Evolutionary conservation across 2,329 filamentous ascomycete species (phyloP), one percentile per base, ranked within the genome.

Genomic region (Aspergillus sp.): DNA sequence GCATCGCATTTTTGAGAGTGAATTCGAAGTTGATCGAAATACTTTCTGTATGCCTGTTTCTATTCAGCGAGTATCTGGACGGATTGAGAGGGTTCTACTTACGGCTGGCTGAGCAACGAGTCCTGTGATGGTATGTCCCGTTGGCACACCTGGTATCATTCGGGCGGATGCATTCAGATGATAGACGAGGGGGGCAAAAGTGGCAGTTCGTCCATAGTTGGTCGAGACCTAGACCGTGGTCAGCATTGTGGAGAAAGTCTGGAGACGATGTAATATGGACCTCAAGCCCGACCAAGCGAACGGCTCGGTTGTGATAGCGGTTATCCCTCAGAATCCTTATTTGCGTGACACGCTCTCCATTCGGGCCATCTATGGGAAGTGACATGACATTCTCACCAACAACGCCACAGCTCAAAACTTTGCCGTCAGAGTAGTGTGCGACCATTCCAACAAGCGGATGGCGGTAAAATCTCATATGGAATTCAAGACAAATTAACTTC

Each of bases 261-360:
- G 51, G 30, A 36, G 17, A 32, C 47, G n/a, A 47, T 6, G 19
- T 42, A 36, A 36, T 44, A 54, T 42, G 51, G 30, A 61, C 56
- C 52, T 59, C 21, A 44, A 59, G 52, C 21, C 56, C 44, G 52
- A n/a, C 55, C 23, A 62, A 38, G 6, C 36, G 23, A 15, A 21
- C 52, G 23, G 11, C 23, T 56, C 11, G 23, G 51, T 17, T 15
- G 50, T 39, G 25, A 19, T n/a, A 13, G 41, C 19, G n/a, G 53
- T 30, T 41, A 25, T 56, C 36, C 52, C 51, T 44, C 36, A 59
- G 23, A 47, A 41, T 53, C 13, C 38, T 17, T 11, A 59, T 36
- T n/a, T 27, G 36, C 39, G 55, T 60, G 41, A 62, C 54, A 32
- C 54, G 54, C 52, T 62, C 61, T 11, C 54, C 63, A 1, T 41